Evolutionary conservation across 2,329 filamentous ascomycete genomes (phyloP), one percentile per base, ranked within the genome.

Genomic region (Fusarium cicatricum): DNA sequence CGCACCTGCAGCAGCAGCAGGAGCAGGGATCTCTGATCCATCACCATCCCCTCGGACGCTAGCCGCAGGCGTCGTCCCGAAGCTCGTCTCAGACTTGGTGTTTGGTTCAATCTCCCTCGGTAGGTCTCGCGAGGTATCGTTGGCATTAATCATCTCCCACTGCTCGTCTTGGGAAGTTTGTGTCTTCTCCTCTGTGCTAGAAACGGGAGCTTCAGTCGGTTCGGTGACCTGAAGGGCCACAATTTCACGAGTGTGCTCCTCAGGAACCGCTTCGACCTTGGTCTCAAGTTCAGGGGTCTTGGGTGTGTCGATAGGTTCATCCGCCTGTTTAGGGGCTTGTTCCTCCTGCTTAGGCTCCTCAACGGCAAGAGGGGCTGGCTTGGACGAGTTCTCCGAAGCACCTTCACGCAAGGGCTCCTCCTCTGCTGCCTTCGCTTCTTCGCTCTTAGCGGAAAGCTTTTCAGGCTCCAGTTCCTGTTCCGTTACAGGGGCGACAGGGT

Each of bases 21-120:
- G 33, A n/a, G 34, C 15, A 28, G 38, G 8, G 34, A 11, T 41
- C 19, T 60, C 59, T 3, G 33, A 19, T 19, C 38, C 36, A 29
- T 53, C 52, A 8, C 19, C 36, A 6, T 65, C 43, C 29, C 46
- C 49, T 17, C 31, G 59, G 37, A 61, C 52, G 36, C 55, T 62
- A 7, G 59, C 53, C 31, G 52, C 40, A 26, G 53, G 34, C 10
- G 52, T 59, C 32, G 44, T 64, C 15, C 40, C 59, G 28, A 62
- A 37, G 37, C 46, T 64, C 10, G 59, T 65, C 52, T 67, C 59
- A 11, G 59, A 64, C 26, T 62, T 66, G 14, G 62, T 58, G 36
- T 51, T 58, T 26, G 41, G 29, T 23, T 64, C 59, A n/a, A 58
- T 46, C 15, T 57, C 55, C 19, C 37, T 39, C 9, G 55, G 39